A percentile compares a stretch with the other conserved stretches of the same genome.
Conservation (phyloP, 306 rosid species). For the Astragalus membranaceus region DNA sequence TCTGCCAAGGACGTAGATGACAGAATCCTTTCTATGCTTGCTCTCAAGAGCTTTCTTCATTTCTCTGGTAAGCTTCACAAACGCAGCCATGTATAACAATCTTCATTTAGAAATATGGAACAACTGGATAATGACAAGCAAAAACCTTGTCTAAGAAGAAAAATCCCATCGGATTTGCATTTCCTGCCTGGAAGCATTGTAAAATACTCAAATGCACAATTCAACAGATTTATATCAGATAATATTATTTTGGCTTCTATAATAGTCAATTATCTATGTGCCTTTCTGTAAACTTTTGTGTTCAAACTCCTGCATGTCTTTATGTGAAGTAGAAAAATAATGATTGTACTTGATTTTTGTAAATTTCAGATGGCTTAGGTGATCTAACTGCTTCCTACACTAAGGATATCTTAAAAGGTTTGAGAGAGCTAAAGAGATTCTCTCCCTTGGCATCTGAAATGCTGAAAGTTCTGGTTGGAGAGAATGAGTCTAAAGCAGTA, state of each 20-base stretch:
- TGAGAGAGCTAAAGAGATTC: slow-evolving; percentile 74
- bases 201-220: slow-evolving; percentile 8
- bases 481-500: slow-evolving; percentile 60
- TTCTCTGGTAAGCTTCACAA: slow-evolving; percentile 54
- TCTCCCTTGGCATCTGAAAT: slow-evolving; percentile 70
- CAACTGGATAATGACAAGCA: background rate
- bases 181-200: background rate
- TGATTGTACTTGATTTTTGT: slow-evolving; percentile 17
- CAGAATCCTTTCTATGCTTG: slow-evolving; percentile 79
- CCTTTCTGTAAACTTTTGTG: slow-evolving; percentile 4
- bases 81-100: background rate
- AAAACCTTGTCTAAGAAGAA: background rate
- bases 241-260: background rate
- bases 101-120: background rate
- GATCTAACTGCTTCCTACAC: slow-evolving; percentile 40
- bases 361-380: slow-evolving; percentile 64
- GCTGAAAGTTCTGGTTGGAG: slow-evolving; percentile 54
- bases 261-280: background rate
- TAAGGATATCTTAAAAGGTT: slow-evolving; percentile 60
- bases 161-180: no score
- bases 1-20: slow-evolving; percentile 59
- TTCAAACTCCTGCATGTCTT: no score
- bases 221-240: slow-evolving; percentile 15
- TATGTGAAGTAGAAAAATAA: background rate
- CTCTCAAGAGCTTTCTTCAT: slow-evolving; percentile 60